phyloP scores from a whole-genome alignment of 139 green algal genomes.

The Axilococcus clingmanii region DNA sequence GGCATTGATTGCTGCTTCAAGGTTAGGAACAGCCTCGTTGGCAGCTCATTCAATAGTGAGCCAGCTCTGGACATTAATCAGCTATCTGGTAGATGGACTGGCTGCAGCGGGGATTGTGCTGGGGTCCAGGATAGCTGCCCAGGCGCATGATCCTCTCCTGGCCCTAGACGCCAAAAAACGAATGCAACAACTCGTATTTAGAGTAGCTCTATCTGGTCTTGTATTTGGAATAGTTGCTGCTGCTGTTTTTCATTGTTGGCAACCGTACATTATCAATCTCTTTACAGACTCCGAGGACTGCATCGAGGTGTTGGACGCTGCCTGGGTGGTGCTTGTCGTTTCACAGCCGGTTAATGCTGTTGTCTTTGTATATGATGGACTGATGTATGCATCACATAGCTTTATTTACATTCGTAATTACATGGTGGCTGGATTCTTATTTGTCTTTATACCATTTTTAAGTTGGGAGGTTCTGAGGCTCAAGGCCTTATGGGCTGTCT shows the following conservation, averaged over 20 bases:
- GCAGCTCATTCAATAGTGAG: slow-evolving; percentile 46
- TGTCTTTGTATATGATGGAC: slow-evolving; percentile 56
- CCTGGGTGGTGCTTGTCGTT: slow-evolving; percentile 39
- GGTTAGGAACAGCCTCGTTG: slow-evolving; percentile 37
- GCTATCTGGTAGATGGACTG: slow-evolving; percentile 59
- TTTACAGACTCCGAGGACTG: slow-evolving; percentile 31
- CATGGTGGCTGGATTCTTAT: slow-evolving; percentile 35
- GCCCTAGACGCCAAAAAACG: slow-evolving; percentile 9
- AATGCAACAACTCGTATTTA: slow-evolving; percentile 21
- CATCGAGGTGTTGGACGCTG: slow-evolving; percentile 3
- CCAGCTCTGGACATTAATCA: slow-evolving; percentile 54
- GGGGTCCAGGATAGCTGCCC: slow-evolving; percentile 25
- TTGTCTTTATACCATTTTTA: slow-evolving; percentile 42
- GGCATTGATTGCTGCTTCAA: slow-evolving; percentile 25
- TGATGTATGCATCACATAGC: slow-evolving; percentile 46
- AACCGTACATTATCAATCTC: slow-evolving; percentile 16
- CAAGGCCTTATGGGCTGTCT: slow-evolving; percentile 30
- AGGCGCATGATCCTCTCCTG: not conserved
- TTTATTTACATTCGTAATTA: slow-evolving; percentile 43
- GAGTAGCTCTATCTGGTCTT: slow-evolving; percentile 33
- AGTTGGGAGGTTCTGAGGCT: slow-evolving; percentile 2
- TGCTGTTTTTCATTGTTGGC: slow-evolving; percentile 5
- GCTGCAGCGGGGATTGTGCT: slow-evolving; percentile 57
- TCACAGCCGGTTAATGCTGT: slow-evolving; percentile 48
- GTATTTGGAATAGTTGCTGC: slow-evolving; percentile 14